A percentile compares a stretch with the other conserved stretches of the same genome.
phyloP scores from a whole-genome alignment of 2,329 filamentous ascomycete species.

The Fusarium cyanostomum region DNA sequence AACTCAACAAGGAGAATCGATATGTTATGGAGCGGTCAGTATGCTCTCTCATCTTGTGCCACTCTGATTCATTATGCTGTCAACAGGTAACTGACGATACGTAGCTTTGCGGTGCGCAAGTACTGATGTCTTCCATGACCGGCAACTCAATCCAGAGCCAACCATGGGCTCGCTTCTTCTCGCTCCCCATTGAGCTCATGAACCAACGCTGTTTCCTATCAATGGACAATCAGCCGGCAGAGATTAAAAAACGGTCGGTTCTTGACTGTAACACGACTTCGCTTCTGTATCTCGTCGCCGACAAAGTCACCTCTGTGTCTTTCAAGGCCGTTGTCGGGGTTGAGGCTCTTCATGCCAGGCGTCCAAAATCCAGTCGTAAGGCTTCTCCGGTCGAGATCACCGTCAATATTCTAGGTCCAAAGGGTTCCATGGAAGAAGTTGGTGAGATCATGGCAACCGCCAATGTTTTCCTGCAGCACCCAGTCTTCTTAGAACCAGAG shows the following conservation, averaged over 20 bases:
- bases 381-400: rapidly evolving
- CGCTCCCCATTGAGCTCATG: not conserved
- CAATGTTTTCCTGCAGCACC: not conserved
- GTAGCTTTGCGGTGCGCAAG: not conserved
- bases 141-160: rapidly evolving
- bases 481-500: not conserved
- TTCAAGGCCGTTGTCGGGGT: not conserved
- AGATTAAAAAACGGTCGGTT: not conserved
- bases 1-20: rapidly evolving
- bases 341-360: rapidly evolving
- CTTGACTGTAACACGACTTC: not conserved
- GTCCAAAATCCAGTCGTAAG: rapidly evolving
- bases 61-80: no score
- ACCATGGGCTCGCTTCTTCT: not conserved
- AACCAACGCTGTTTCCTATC: not conserved
- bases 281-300: rapidly evolving
- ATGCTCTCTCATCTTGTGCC: rapidly evolving
- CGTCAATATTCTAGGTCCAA: not conserved
- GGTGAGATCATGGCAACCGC: not conserved
- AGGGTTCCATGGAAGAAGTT: rapidly evolving
- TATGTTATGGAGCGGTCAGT: slow-evolving; percentile 3
- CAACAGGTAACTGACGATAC: rapidly evolving
- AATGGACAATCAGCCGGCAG: rapidly evolving
- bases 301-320: rapidly evolving
- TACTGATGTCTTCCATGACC: rapidly evolving